A percentile compares a stretch with the other conserved stretches of the same genome.
phyloP scores from a whole-genome alignment of 2,329 filamentous ascomycete species.

The Arthroderma sp. region DNA sequence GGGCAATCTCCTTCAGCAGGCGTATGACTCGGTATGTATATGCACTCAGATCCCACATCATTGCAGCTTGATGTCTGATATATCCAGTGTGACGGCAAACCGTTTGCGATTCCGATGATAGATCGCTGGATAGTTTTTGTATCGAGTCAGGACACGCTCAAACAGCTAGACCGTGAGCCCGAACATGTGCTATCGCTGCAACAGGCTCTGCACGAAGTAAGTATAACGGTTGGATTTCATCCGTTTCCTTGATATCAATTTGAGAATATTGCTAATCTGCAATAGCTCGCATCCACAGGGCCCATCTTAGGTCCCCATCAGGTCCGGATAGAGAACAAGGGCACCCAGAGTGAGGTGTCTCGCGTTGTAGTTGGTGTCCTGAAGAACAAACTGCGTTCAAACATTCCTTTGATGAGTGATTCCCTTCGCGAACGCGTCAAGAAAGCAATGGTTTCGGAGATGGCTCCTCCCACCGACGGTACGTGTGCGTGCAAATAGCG shows the following conservation, averaged over 20 bases:
- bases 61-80: not conserved
- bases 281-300: not conserved
- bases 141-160: not conserved
- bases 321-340: constrained; percentile 1
- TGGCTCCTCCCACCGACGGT: not conserved
- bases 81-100: not conserved
- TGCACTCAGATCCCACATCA: not conserved
- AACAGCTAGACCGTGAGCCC: not conserved
- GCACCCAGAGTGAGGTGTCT: constrained; percentile 1
- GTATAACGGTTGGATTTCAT: not conserved
- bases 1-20: not conserved
- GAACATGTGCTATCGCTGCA: not conserved
- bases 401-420: constrained; percentile 2
- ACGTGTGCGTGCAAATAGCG: not conserved
- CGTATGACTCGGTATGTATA: not conserved
- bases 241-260: not conserved
- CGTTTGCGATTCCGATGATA: not conserved
- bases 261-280: not conserved
- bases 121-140: not conserved
- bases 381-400: constrained; percentile 2
- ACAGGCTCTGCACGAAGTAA: not conserved
- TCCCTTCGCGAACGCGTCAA: not conserved
- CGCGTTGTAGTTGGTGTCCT: not conserved
- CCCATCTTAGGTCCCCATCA: not conserved
- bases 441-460: not conserved